Evolutionary conservation across 169 alveolate species (phyloP).

Genomic region (Perkinsus chesapeaki): DNA sequence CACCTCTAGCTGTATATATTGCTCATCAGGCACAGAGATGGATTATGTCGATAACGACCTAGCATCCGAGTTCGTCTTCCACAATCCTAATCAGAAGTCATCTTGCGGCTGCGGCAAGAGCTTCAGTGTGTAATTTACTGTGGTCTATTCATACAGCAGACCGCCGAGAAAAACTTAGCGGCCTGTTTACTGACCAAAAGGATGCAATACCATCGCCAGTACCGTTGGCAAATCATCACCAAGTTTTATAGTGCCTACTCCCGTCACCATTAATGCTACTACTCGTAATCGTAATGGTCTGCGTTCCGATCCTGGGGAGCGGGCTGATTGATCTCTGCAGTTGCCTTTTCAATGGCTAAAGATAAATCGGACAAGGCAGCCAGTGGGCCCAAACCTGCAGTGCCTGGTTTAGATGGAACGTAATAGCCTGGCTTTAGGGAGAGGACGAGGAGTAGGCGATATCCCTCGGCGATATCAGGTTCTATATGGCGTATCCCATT

Average conservation of each 20-base stretch:
- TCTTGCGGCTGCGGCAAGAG: slow-evolving; percentile 72
- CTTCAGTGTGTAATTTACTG: slow-evolving; percentile 43
- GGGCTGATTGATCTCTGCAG: neutral
- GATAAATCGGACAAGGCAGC: neutral
- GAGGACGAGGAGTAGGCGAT: too few relatives aligned
- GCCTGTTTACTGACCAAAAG: too few relatives aligned
- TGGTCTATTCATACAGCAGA: neutral
- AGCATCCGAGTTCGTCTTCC: slow-evolving; percentile 53
- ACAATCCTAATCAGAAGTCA: slow-evolving; percentile 62
- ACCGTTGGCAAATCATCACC: too few relatives aligned
- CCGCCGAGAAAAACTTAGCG: too few relatives aligned
- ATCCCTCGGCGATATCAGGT: too few relatives aligned
- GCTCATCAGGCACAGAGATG: slow-evolving; percentile 44
- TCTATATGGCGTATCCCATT: neutral
- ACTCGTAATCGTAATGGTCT: neutral
- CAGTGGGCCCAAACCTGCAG: neutral
- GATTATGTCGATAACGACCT: slow-evolving; percentile 58
- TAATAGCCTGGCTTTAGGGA: too few relatives aligned
- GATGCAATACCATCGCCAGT: too few relatives aligned
- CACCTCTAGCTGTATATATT: too few relatives aligned
- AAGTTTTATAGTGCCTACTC: too few relatives aligned
- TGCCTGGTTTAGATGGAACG: neutral
- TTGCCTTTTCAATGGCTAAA: neutral
- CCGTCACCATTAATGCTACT: too few relatives aligned
- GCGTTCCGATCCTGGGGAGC: neutral